A percentile compares a stretch with the other conserved stretches of the same genome.
Conservation (phyloP, 352 stramenopile genomes). For the Pythium biforme region DNA sequence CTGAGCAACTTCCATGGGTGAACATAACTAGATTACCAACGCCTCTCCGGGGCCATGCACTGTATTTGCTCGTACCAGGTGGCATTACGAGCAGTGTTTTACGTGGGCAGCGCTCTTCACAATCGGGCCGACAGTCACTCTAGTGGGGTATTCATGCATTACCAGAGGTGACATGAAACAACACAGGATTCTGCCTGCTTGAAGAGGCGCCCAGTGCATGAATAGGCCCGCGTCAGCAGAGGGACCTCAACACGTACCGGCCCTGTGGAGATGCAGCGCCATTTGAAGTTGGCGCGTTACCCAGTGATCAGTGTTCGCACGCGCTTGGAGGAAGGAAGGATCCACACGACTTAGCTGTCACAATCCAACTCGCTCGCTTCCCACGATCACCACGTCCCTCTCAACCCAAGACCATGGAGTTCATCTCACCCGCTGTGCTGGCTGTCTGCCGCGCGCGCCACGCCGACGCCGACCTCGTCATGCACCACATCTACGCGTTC, state of each 20-base stretch:
- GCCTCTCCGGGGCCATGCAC: too few relatives aligned
- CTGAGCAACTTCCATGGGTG: too few relatives aligned
- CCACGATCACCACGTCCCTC: not conserved
- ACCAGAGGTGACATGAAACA: not conserved
- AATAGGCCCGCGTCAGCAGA: too few relatives aligned
- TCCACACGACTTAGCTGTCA: not conserved
- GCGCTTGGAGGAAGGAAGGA: too few relatives aligned
- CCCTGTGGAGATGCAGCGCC: too few relatives aligned
- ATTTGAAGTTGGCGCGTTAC: too few relatives aligned
- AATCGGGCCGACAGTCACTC: conserved; percentile 1
- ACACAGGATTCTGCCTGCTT: conserved; percentile 3
- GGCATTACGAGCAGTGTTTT: not conserved
- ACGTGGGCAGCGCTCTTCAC: not conserved
- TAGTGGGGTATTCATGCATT: not conserved
- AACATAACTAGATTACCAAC: too few relatives aligned
- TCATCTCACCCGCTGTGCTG: conserved; percentile 18
- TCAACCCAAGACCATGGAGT: not conserved
- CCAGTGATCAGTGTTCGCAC: too few relatives aligned
- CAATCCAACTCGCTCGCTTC: not conserved
- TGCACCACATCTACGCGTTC: conserved; percentile 22
- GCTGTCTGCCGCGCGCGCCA: conserved; percentile 13
- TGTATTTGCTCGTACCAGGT: not conserved
- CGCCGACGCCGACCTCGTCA: conserved; percentile 21
- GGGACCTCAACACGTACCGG: too few relatives aligned
- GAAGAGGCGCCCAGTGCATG: too few relatives aligned